phyloP scores from a whole-genome alignment of 495 filamentous ascomycete genomes.

The Lasiosphaeria ovina region DNA sequence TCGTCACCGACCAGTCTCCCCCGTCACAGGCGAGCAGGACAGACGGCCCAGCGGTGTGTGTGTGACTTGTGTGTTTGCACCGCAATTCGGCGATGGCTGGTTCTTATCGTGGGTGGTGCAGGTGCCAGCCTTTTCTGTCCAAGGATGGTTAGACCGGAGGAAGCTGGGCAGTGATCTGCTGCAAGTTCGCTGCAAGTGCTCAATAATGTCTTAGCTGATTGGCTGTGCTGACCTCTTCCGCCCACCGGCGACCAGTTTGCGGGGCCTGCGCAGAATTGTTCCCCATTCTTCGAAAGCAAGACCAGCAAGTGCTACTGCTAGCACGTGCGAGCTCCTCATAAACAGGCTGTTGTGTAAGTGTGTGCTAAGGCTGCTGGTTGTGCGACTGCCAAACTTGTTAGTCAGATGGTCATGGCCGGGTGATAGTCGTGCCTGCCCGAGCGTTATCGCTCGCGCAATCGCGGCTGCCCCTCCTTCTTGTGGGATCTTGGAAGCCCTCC shows the following conservation, averaged over 20 bases:
- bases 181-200: conserved; percentile 1
- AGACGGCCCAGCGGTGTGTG: background rate
- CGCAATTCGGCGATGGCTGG: background rate
- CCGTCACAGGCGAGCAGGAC: too few species aligned
- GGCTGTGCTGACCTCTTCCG: background rate
- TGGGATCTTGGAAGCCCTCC: background rate
- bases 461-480: conserved; percentile 5
- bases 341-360: too few species aligned
- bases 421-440: background rate
- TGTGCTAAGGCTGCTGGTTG: too few species aligned
- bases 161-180: background rate
- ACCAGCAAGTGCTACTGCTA: too few species aligned
- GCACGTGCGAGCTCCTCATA: too few species aligned
- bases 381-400: too few species aligned
- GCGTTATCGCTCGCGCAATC: background rate
- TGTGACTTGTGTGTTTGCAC: too few species aligned
- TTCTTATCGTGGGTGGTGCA: background rate
- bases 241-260: too few species aligned
- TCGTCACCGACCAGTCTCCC: too few species aligned
- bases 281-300: too few species aligned
- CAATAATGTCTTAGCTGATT: background rate
- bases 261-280: too few species aligned
- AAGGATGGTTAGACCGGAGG: background rate
- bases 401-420: too few species aligned
- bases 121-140: background rate